These are phyloP conservation scores for Podaxis sp. DNA, from an alignment of 768 basidiomycete genomes.

Conservation along the genomic window DNA sequence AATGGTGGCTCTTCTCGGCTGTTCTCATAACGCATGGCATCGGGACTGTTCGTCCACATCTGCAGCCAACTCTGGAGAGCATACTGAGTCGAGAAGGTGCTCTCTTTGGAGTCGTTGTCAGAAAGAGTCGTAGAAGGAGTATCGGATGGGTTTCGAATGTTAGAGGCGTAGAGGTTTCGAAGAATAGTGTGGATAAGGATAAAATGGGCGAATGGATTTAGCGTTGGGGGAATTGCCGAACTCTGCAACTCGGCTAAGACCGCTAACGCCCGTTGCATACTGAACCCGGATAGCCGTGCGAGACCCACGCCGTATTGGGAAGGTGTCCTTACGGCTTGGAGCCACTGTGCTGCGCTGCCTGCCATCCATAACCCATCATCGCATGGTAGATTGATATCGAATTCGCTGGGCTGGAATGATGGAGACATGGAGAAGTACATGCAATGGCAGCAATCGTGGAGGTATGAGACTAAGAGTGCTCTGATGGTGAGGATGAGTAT, in stretches of 20 bases:
- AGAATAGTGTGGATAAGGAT: conserved; percentile 43
- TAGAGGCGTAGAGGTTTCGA: conserved; percentile 30
- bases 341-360: conserved; percentile 44
- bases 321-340: conserved; percentile 30
- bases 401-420: conserved; percentile 41
- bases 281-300: conserved; percentile 30
- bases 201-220: conserved; percentile 40
- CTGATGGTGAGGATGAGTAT: conserved; percentile 23
- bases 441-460: conserved; percentile 54
- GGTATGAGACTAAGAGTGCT: conserved; percentile 43
- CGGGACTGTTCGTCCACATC: conserved; percentile 43
- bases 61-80: conserved; percentile 58
- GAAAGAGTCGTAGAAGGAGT: conserved; percentile 5
- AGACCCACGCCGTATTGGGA: conserved; percentile 37
- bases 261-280: conserved; percentile 32
- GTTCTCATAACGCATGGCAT: conserved; percentile 24
- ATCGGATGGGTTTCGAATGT: conserved; percentile 9
- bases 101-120: conserved; percentile 11
- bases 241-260: conserved; percentile 29
- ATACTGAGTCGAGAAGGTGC: conserved; percentile 35
- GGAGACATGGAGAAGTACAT: conserved; percentile 49
- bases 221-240: conserved; percentile 22
- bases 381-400: conserved; percentile 50
- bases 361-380: conserved; percentile 55
- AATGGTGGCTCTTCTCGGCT: conserved; percentile 30